These are phyloP conservation scores for Myxozyma neglecta DNA, from an alignment of 805 yeast genomes.

Conservation along the genomic window DNA sequence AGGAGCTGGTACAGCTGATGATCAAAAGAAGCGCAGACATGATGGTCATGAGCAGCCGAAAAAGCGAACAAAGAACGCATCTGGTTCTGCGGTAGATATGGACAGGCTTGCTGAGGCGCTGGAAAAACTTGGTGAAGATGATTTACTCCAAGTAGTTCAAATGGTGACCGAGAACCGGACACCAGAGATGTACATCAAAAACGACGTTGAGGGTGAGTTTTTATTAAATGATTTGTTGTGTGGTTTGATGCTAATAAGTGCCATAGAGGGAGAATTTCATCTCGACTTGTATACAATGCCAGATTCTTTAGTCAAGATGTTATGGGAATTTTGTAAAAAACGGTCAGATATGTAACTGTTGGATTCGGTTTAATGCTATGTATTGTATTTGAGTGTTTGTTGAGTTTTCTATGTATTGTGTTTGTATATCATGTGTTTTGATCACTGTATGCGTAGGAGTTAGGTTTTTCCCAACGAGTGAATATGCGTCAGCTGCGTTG, in stretches of 20 bases:
- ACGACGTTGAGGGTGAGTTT: slow-evolving; percentile 68
- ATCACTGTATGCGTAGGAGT: too few species aligned
- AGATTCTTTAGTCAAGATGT: slow-evolving; percentile 81
- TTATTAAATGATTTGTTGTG: not conserved
- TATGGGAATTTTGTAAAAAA: slow-evolving; percentile 85
- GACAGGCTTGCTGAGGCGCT: slow-evolving; percentile 88
- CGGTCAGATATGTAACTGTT: too few species aligned
- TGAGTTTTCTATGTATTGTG: not conserved
- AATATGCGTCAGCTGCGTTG: too few species aligned
- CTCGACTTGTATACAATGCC: slow-evolving; percentile 94
- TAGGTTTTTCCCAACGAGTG: too few species aligned
- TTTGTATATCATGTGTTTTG: not conserved
- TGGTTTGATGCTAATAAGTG: not conserved
- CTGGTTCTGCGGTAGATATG: slow-evolving; percentile 56
- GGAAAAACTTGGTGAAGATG: slow-evolving; percentile 87
- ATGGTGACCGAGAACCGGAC: slow-evolving; percentile 97
- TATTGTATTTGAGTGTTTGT: too few species aligned
- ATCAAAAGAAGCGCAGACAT: slow-evolving; percentile 41
- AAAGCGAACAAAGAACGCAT: not conserved
- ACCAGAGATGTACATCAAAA: slow-evolving; percentile 90
- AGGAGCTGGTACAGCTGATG: slow-evolving; percentile 26
- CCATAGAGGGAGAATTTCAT: slow-evolving; percentile 83
- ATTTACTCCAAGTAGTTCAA: slow-evolving; percentile 89
- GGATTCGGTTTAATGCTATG: too few species aligned
- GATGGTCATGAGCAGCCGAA: slow-evolving; percentile 38